Conservation (phyloP, 164 flowering plant species). For the Protea cynaroides region DNA sequence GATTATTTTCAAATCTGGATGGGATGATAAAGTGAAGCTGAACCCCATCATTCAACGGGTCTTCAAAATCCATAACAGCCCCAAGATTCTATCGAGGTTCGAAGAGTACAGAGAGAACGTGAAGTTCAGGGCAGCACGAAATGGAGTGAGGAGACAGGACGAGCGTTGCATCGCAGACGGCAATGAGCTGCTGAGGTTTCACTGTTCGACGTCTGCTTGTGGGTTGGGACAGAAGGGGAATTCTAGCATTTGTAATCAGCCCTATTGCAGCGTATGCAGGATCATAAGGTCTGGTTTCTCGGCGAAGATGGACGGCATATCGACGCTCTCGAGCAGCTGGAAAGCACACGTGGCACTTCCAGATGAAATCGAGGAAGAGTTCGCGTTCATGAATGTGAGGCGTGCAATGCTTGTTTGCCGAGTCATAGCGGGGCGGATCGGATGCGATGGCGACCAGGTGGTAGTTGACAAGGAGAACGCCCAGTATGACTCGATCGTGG, state of each 20-base stretch:
- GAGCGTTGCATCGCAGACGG: slow-evolving; percentile 85
- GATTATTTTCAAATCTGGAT: slow-evolving; percentile 74
- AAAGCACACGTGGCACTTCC: slow-evolving; percentile 72
- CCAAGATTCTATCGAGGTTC: slow-evolving; percentile 50
- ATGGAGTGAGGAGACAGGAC: slow-evolving; percentile 27
- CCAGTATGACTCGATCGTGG: slow-evolving; percentile 68
- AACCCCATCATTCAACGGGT: slow-evolving; percentile 44
- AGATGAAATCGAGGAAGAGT: slow-evolving; percentile 74
- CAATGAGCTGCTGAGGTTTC: slow-evolving; percentile 77
- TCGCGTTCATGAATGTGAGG: slow-evolving; percentile 74
- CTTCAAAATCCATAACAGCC: slow-evolving; percentile 68
- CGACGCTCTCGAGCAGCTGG: slow-evolving; percentile 54
- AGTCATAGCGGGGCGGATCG: slow-evolving; percentile 87
- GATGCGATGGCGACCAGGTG: slow-evolving; percentile 27
- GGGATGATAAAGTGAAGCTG: slow-evolving; percentile 28
- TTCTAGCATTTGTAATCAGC: slow-evolving; percentile 44
- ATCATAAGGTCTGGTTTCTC: slow-evolving; percentile 72
- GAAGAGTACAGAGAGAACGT: slow-evolving; percentile 73
- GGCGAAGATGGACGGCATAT: slow-evolving; percentile 73
- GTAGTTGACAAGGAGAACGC: slow-evolving; percentile 38
- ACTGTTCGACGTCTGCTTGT: slow-evolving; percentile 69
- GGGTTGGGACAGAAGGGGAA: slow-evolving; percentile 53
- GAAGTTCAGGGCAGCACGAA: slow-evolving; percentile 41
- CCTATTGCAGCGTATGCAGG: slow-evolving; percentile 69
- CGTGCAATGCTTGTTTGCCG: slow-evolving; percentile 83